These are phyloP conservation scores for Hypsizygus marmoreus DNA, from an alignment of 768 basidiomycete species.

Conservation along the genomic window DNA sequence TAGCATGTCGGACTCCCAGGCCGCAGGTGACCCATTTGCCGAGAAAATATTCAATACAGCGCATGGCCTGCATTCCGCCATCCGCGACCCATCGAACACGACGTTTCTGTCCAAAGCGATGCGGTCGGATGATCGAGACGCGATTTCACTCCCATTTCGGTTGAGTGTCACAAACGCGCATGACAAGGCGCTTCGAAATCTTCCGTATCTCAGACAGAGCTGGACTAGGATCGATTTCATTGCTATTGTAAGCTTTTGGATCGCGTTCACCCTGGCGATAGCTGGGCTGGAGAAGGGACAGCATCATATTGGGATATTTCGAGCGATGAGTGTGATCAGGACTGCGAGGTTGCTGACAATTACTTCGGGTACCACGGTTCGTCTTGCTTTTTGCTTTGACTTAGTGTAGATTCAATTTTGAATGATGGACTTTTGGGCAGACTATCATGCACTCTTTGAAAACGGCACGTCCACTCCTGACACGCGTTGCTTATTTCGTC, in stretches of 20 bases:
- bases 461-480: slow-evolving; percentile 84
- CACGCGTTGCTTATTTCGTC: slow-evolving; percentile 89
- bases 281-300: slow-evolving; percentile 64
- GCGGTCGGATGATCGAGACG: slow-evolving; percentile 45
- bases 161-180: slow-evolving; percentile 57
- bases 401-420: no score
- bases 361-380: slow-evolving; percentile 88
- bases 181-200: slow-evolving; percentile 60
- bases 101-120: slow-evolving; percentile 54
- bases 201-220: slow-evolving; percentile 90
- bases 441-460: slow-evolving; percentile 93
- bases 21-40: slow-evolving; percentile 29
- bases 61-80: slow-evolving; percentile 37
- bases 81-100: slow-evolving; percentile 47
- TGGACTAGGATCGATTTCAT: slow-evolving; percentile 92
- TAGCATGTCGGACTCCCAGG: slow-evolving; percentile 19
- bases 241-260: slow-evolving; percentile 87
- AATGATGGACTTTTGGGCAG: slow-evolving; percentile 27
- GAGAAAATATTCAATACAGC: slow-evolving; percentile 34
- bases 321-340: slow-evolving; percentile 85
- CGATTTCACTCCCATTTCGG: slow-evolving; percentile 61
- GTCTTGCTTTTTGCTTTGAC: slow-evolving; percentile 24
- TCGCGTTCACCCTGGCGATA: slow-evolving; percentile 72
- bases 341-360: slow-evolving; percentile 82
- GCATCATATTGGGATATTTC: slow-evolving; percentile 82